Base-by-base conservation (phyloP, 23 red algal species). In the Rhodosorus marinus region DNA sequence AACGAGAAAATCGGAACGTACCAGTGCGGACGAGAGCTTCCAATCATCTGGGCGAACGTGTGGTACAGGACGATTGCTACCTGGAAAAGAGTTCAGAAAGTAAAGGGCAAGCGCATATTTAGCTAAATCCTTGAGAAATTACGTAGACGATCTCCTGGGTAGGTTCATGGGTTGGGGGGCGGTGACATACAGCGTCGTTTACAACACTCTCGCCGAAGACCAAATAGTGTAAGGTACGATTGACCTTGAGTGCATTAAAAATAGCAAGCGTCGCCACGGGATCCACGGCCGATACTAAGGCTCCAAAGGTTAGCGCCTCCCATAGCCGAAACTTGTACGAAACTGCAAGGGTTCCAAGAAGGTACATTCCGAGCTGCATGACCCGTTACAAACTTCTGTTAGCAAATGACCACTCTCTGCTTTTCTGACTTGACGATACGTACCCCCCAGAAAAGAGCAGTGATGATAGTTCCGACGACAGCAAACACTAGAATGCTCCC, bases 141-240 rank as follows among this genome's bases (percentile, higher is more conserved):
- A n/a, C n/a, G n/a, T n/a, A n/a, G n/a, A n/a, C n/a, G n/a, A n/a
- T n/a, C n/a, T n/a, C n/a, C n/a, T n/a, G n/a, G n/a, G n/a, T n/a
- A n/a, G n/a, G n/a, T n/a, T n/a, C n/a, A n/a, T n/a, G n/a, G n/a
- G n/a, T n/a, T n/a, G n/a, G n/a, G n/a, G n/a, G n/a, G n/a, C n/a
- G n/a, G n/a, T n/a, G n/a, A n/a, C n/a, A n/a, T n/a, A n/a, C n/a
- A 24, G 90, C 90, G 62, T 98, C 90, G 50, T 98, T 98, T 42
- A 98, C 49, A 8, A 98, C 90, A 46, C 68, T 77, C 74, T 98
- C 90, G 4, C 90, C 90, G 53, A 98, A 84, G 25, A 98, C 90
- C 23, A 98, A 55, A 53, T 80, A 98, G 55, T 98, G 90, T 20
- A 98, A 77, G 24, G 79, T 84, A 41, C 80, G 77, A 55, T 98